Conservation (phyloP, 2,329 filamentous ascomycete species). For the Penicillium paneum region DNA sequence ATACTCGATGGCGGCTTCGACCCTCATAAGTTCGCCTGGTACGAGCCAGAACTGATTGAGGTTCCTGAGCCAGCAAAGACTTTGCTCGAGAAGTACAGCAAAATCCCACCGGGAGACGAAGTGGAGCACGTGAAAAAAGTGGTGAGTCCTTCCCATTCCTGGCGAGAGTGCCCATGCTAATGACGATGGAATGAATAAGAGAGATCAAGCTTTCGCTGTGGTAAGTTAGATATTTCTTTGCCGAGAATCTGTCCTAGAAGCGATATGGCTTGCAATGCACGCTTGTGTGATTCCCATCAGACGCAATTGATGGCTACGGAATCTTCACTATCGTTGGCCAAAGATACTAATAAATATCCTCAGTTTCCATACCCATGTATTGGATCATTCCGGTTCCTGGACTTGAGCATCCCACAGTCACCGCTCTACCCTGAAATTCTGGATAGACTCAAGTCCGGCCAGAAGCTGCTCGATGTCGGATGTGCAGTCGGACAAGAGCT, state of each 20-base stretch:
- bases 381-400: slow-evolving; percentile 22
- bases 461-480: slow-evolving; percentile 23
- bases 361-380: slow-evolving; percentile 27
- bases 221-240: slow-evolving; percentile 6
- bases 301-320: background rate
- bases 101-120: slow-evolving; percentile 12
- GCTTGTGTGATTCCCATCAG: background rate
- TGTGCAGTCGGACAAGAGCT: slow-evolving; percentile 26
- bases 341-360: background rate
- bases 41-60: slow-evolving; percentile 11
- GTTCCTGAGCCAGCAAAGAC: slow-evolving; percentile 17
- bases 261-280: background rate
- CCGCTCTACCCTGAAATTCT: slow-evolving; percentile 22
- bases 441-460: slow-evolving; percentile 18
- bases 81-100: slow-evolving; percentile 19
- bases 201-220: slow-evolving; percentile 20
- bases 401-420: slow-evolving; percentile 20
- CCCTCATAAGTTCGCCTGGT: slow-evolving; percentile 17
- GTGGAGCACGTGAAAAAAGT: slow-evolving; percentile 20
- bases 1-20: slow-evolving; percentile 13
- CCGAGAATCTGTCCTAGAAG: background rate
- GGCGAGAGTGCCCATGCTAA: background rate
- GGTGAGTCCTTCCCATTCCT: slow-evolving; percentile 7
- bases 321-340: background rate
- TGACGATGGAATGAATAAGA: slow-evolving; percentile 3